Evolutionary conservation across 306 rosid genomes (phyloP).

Genomic region (Fagus crenata): DNA sequence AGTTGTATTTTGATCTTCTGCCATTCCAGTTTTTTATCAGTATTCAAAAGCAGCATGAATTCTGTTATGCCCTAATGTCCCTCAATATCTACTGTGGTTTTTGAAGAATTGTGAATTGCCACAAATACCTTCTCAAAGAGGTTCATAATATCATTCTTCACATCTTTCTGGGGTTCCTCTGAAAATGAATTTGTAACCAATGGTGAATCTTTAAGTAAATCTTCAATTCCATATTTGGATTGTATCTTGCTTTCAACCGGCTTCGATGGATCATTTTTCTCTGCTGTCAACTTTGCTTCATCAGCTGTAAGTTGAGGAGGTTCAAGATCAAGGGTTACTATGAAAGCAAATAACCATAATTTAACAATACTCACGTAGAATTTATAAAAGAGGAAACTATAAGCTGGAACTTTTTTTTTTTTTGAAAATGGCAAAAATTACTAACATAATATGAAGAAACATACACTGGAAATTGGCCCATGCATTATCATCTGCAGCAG

Average conservation of each 20-base stretch:
- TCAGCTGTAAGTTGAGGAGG: slow-evolving; percentile 61
- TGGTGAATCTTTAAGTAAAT: slow-evolving; percentile 65
- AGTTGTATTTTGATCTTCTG: background rate
- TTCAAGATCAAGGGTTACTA: background rate
- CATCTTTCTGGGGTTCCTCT: slow-evolving; percentile 67
- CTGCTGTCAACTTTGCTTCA: slow-evolving; percentile 49
- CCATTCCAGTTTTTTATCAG: background rate
- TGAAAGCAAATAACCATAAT: background rate
- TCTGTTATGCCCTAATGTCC: background rate
- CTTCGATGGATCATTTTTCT: slow-evolving; percentile 55
- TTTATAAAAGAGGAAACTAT: background rate
- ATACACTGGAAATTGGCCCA: slow-evolving; percentile 98
- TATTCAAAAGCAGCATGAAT: background rate
- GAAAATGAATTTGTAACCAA: slow-evolving; percentile 44
- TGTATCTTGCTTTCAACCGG: slow-evolving; percentile 50
- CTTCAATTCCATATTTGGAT: slow-evolving; percentile 65
- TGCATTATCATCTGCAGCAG: slow-evolving; percentile 60
- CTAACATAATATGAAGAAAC: slow-evolving; percentile 17
- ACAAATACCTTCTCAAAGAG: slow-evolving; percentile 81
- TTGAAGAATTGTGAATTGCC: slow-evolving; percentile 15
- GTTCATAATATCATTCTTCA: slow-evolving; percentile 88
- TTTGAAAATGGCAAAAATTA: slow-evolving; percentile 13
- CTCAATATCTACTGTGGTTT: background rate
- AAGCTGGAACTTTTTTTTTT: slow-evolving; percentile 1
- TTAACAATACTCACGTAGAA: background rate